Conservation (phyloP, 2,329 filamentous ascomycete genomes). For the Biscogniauxia mediterranea region DNA sequence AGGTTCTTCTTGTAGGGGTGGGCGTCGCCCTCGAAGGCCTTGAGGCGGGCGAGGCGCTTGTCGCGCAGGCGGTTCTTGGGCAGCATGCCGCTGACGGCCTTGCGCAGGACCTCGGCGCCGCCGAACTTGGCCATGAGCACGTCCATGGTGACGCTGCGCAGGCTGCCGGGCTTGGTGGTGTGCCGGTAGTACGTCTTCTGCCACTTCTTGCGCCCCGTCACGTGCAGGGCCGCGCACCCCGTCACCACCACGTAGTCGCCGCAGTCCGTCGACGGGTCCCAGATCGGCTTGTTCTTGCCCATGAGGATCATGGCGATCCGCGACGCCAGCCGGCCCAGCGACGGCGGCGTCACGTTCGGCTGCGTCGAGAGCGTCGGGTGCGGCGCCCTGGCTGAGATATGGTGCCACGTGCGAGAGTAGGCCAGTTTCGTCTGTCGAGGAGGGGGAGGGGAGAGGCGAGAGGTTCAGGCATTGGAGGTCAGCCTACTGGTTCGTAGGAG, state of each 20-base stretch:
- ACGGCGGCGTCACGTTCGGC: constrained; percentile 62
- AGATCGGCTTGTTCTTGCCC: constrained; percentile 99
- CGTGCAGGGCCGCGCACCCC: constrained; percentile 81
- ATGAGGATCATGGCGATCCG: constrained; percentile 85
- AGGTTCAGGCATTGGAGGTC: neutral
- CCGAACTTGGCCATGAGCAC: constrained; percentile 91
- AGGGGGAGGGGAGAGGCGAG: neutral
- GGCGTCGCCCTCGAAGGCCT: constrained; percentile 89
- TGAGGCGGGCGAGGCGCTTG: constrained; percentile 81
- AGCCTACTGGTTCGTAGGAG: neutral
- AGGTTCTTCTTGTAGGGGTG: constrained; percentile 93
- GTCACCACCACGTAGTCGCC: constrained; percentile 98
- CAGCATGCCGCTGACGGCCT: constrained; percentile 94
- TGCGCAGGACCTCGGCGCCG: constrained; percentile 83
- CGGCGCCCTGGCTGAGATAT: constrained; percentile 68
- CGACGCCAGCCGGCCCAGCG: constrained; percentile 86
- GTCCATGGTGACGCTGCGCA: constrained; percentile 92
- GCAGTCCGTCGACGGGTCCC: constrained; percentile 95
- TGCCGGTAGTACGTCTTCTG: constrained; percentile 97
- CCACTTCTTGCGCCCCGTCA: constrained; percentile 86
- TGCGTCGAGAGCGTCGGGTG: constrained; percentile 60
- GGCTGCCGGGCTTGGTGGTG: constrained; percentile 81
- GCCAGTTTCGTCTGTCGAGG: constrained; percentile 78
- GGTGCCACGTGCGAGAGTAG: constrained; percentile 95
- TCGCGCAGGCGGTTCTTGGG: constrained; percentile 94